A percentile compares a stretch with the other conserved stretches of the same genome.
These are phyloP conservation scores for Barbarea vulgaris DNA, from an alignment of 345 rosid genomes.

Conservation along the genomic window DNA sequence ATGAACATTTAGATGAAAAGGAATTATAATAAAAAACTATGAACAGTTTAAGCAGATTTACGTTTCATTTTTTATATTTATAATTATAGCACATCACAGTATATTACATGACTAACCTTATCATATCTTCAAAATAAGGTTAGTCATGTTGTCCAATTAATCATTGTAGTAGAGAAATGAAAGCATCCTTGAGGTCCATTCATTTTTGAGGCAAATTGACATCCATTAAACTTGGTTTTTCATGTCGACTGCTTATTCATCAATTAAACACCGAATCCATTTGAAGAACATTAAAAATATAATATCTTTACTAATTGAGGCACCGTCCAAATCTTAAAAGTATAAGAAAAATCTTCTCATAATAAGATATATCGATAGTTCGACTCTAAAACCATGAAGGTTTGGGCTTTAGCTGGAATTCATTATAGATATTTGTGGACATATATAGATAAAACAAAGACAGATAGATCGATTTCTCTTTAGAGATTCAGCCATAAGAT, in stretches of 20 bases:
- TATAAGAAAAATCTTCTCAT: background rate
- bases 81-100: background rate
- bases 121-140: background rate
- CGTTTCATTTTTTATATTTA: too few species aligned
- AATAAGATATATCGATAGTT: background rate
- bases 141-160: background rate
- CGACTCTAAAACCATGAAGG: background rate
- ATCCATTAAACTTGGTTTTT: background rate
- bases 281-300: background rate
- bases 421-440: background rate
- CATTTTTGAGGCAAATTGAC: slow-evolving; percentile 27
- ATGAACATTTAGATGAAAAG: too few species aligned
- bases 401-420: background rate
- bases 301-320: background rate
- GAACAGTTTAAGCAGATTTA: background rate
- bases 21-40: background rate
- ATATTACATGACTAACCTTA: too few species aligned
- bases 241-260: slow-evolving; percentile 16
- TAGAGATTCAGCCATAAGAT: background rate
- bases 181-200: slow-evolving; percentile 13
- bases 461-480: background rate
- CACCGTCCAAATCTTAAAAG: slow-evolving; percentile 21
- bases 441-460: background rate
- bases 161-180: slow-evolving; percentile 10
- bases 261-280: background rate